Evolutionary conservation across 495 filamentous ascomycete genomes (phyloP).

Genomic region (Penicillium flavigenum): DNA sequence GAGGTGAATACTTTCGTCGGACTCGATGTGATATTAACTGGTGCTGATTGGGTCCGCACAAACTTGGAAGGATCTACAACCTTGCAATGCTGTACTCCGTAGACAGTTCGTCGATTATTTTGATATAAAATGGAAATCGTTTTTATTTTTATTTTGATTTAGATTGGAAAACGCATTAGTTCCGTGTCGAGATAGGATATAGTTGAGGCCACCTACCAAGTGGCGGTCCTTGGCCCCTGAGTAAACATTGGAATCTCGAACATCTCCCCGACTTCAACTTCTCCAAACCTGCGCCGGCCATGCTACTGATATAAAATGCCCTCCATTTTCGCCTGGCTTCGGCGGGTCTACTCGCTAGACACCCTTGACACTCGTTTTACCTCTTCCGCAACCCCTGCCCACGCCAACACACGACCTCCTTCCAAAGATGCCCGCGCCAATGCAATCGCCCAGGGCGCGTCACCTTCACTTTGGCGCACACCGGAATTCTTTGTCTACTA

Average conservation of each 20-base stretch:
- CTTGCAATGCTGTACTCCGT: background rate
- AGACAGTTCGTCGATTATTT: background rate
- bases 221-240: constrained; percentile 15
- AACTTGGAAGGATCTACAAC: background rate
- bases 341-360: constrained; percentile 75
- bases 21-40: constrained; percentile 9
- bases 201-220: constrained; percentile 4
- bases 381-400: constrained; percentile 66
- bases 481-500: constrained; percentile 86
- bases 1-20: background rate
- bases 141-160: background rate
- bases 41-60: constrained; percentile 14
- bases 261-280: background rate
- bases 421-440: constrained; percentile 49
- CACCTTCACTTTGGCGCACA: constrained; percentile 75
- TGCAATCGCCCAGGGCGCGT: constrained; percentile 43
- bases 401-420: constrained; percentile 45
- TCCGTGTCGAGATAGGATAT: background rate
- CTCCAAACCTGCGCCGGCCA: constrained; percentile 22
- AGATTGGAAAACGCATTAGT: background rate
- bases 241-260: constrained; percentile 16
- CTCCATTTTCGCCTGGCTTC: constrained; percentile 35
- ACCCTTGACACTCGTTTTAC: constrained; percentile 93
- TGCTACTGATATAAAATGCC: constrained; percentile 41
- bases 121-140: background rate